Evolutionary conservation across 345 rosid genomes (phyloP), one percentile per base, ranked within the genome.

Genomic region (Leavenworthia alabamica): DNA sequence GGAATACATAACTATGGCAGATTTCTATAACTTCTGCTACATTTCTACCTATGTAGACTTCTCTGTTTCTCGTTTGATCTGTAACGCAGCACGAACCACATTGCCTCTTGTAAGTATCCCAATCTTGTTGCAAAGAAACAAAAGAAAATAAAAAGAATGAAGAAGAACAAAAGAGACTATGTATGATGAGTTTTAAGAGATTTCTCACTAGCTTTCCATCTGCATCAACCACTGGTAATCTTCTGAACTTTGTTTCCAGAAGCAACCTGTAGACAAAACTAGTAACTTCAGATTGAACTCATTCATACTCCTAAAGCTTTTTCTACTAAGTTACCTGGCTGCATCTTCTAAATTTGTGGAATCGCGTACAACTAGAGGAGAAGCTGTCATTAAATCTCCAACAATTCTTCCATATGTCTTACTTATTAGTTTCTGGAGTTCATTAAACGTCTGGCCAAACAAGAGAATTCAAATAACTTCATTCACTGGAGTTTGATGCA

Each of bases 301-400:
- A n/a, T n/a, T n/a, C n/a, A n/a, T n/a, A 49, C 8, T 32, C 48
- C 39, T 49, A 5, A 60, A 43, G 53, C 48, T 57, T 36, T 20
- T 60, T 28, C 3, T 33, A 11, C 15, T 19, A 33, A 32, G n/a
- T n/a, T 36, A 92, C 96, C 96, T 85, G 32, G 89, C 95, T 67
- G 95, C 98, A 63, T 86, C 95, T 75, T 86, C 95, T 56, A 92
- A 61, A 74, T 86, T 82, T 62, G 98, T 80, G 23, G 82, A 76
- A 61, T 85, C 96, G 60, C 73, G 76, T 46, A 89, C 86, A 71
- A 81, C 86, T 0, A 85, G 89, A 1, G 98, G 97, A 62, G 88
- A 77, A 36, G 95, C 81, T 0, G 97, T 89, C 98, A 92, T 92
- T 86, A 92, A 74, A 68, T 92, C 95, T 46, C 97, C 98, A 20